A percentile compares a stretch with the other conserved stretches of the same genome.
Evolutionary conservation across 768 basidiomycete genomes (phyloP).

Genomic region (Collybia sp.): DNA sequence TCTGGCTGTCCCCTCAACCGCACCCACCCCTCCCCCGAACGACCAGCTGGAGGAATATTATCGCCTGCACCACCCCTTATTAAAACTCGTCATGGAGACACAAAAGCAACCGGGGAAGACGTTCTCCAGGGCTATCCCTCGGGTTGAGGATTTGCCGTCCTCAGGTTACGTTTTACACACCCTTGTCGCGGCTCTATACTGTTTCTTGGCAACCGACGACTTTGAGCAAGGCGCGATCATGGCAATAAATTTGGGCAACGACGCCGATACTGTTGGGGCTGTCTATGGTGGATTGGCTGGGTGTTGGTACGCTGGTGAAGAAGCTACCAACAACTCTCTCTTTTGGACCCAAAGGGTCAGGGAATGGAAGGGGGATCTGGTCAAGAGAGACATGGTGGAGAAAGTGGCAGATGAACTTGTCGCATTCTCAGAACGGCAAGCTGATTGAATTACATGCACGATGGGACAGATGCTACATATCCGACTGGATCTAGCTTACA

Average conservation of each 20-base stretch:
- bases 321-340: constrained; percentile 9
- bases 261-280: constrained; percentile 42
- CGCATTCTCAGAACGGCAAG: not conserved
- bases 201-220: constrained; percentile 35
- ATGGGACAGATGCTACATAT: not conserved
- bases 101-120: constrained; percentile 7
- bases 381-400: constrained; percentile 6
- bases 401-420: not conserved
- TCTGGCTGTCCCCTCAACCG: constrained; percentile 22
- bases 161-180: constrained; percentile 36
- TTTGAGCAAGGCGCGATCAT: constrained; percentile 42
- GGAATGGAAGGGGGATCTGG: constrained; percentile 27
- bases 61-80: constrained; percentile 28
- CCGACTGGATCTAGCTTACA: too few relatives aligned
- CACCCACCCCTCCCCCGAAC: constrained; percentile 10
- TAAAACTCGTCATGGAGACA: constrained; percentile 27
- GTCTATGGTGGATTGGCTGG: constrained; percentile 42
- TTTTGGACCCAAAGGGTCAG: constrained; percentile 35
- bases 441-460: not conserved
- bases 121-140: constrained; percentile 26
- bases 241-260: constrained; percentile 37
- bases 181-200: constrained; percentile 37
- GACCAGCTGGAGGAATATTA: constrained; percentile 28
- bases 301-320: constrained; percentile 33
- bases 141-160: constrained; percentile 24